phyloP scores from a whole-genome alignment of 495 filamentous ascomycete genomes.

The Annulohypoxylon nitens region DNA sequence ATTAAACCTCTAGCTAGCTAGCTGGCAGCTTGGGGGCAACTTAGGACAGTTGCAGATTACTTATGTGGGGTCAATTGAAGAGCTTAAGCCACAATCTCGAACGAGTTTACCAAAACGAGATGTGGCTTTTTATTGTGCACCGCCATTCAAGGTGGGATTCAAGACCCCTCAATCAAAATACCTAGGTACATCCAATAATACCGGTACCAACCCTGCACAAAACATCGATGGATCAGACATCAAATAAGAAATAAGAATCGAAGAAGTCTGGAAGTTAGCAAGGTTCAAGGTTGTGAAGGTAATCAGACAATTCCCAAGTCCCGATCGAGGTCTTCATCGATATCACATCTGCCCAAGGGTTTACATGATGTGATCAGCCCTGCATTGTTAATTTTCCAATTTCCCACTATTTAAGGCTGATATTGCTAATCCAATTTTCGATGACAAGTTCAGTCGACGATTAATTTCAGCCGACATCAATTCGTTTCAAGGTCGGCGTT shows the following conservation, averaged over 20 bases:
- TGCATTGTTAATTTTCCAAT: slow-evolving; percentile 38
- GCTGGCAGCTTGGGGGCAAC: no score
- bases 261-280: background rate
- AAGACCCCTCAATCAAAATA: no score
- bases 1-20: no score
- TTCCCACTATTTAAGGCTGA: slow-evolving; percentile 29
- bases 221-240: background rate
- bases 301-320: background rate
- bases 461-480: background rate
- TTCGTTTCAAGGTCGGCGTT: background rate
- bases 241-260: background rate
- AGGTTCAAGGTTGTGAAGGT: background rate
- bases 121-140: slow-evolving; percentile 4
- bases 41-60: slow-evolving; percentile 2
- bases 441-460: background rate
- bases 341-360: background rate
- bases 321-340: background rate
- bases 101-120: no score
- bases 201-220: background rate
- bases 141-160: slow-evolving; percentile 1
- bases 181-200: no score
- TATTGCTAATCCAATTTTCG: background rate
- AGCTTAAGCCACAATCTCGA: slow-evolving; percentile 13
- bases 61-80: slow-evolving; percentile 6
- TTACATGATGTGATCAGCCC: slow-evolving; percentile 23